These are phyloP conservation scores for Gomphus bonarii DNA, from an alignment of 1,284 basidiomycete species.

Conservation along the genomic window DNA sequence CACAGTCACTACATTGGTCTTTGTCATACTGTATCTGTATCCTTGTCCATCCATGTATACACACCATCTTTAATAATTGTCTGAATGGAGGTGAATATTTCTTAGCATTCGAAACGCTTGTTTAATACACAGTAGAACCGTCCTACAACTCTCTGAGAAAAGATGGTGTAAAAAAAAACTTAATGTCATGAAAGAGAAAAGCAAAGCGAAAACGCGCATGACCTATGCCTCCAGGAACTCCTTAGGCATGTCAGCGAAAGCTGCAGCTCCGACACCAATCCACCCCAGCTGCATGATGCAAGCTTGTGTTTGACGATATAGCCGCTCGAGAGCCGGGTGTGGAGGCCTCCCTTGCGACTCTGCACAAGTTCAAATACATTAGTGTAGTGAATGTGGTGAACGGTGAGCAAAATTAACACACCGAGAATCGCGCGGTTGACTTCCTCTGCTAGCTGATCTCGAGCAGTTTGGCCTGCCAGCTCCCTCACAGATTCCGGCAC, in stretches of 20 bases:
- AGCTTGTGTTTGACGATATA: constrained; percentile 63
- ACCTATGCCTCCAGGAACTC: constrained; percentile 42
- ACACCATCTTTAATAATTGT: not conserved
- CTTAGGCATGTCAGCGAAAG: constrained; percentile 65
- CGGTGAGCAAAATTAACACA: constrained; percentile 27
- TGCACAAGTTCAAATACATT: constrained; percentile 21
- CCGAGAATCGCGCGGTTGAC: constrained; percentile 74
- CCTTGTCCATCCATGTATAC: not conserved
- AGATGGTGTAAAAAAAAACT: not conserved
- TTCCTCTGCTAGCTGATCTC: constrained; percentile 59
- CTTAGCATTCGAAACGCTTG: not conserved
- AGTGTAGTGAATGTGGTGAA: constrained; percentile 9
- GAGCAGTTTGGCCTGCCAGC: constrained; percentile 55
- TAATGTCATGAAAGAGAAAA: not conserved
- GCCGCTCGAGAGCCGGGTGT: constrained; percentile 58
- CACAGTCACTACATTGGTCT: not conserved
- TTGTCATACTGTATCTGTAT: not conserved
- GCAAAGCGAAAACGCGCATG: not conserved
- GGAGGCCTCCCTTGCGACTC: constrained; percentile 68
- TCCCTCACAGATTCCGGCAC: constrained; percentile 42
- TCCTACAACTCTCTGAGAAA: not conserved
- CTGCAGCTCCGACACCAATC: constrained; percentile 60
- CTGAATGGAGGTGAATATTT: not conserved
- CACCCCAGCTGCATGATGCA: constrained; percentile 59
- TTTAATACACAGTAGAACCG: not conserved